Conservation (phyloP, 148 eudicot genomes). For the Heliamphora exappendiculata region DNA sequence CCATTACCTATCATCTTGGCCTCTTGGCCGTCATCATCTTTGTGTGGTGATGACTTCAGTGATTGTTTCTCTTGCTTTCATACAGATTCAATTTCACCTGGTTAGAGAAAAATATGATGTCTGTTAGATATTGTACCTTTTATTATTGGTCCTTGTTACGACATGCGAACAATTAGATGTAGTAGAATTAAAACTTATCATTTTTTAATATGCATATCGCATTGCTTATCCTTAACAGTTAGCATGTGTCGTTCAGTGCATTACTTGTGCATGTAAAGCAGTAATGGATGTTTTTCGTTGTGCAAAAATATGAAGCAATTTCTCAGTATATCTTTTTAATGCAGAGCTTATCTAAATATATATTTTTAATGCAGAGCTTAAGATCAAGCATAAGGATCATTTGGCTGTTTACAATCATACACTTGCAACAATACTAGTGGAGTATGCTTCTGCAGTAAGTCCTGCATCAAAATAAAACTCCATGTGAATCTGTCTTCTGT, state of each 20-base stretch:
- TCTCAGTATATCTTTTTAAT: not conserved
- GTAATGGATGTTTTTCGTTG: not conserved
- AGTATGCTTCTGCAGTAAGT: constrained; percentile 91
- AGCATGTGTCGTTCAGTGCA: not conserved
- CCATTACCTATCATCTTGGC: not conserved
- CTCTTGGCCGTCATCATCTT: not conserved
- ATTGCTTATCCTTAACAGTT: not conserved
- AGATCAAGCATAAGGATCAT: constrained; percentile 22
- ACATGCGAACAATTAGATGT: constrained; percentile 2
- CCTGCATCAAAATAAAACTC: not conserved
- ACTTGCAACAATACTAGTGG: constrained; percentile 64
- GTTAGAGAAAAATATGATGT: not conserved
- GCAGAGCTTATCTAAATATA: constrained; percentile 14
- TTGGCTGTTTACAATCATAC: constrained; percentile 57
- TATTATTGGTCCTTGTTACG: not conserved
- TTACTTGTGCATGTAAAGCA: not conserved
- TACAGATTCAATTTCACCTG: not conserved
- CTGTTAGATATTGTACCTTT: not conserved
- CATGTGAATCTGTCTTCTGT: not conserved
- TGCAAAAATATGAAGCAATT: not conserved
- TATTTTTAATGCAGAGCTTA: constrained; percentile 16
- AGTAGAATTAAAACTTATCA: constrained; percentile 21
- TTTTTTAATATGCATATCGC: not conserved
- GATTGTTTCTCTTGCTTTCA: not conserved
- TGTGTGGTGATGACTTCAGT: not conserved